phyloP scores from a whole-genome alignment of 345 rosid genomes.

The Acer negundo region DNA sequence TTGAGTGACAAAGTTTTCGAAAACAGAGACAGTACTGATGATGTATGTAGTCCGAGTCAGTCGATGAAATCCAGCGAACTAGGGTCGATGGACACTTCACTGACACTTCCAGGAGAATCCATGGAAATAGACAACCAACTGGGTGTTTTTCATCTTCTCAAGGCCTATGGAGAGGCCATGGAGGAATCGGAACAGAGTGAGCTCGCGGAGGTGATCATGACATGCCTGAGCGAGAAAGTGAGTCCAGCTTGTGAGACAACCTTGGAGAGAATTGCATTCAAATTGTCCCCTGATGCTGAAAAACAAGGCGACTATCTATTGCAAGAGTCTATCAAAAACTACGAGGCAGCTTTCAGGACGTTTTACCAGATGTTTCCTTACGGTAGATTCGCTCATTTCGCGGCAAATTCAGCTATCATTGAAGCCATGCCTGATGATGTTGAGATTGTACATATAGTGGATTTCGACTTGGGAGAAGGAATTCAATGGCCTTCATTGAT shows the following conservation, averaged over 20 bases:
- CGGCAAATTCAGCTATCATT: slow-evolving; percentile 49
- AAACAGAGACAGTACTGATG: slow-evolving; percentile 8
- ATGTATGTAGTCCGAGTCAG: slow-evolving; percentile 39
- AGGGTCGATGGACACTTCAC: slow-evolving; percentile 16
- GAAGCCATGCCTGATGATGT: slow-evolving; percentile 38
- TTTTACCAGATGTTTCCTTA: slow-evolving; percentile 52
- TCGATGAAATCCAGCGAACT: slow-evolving; percentile 32
- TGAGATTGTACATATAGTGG: slow-evolving; percentile 43
- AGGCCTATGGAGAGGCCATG: slow-evolving; percentile 46
- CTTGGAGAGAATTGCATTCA: slow-evolving; percentile 47
- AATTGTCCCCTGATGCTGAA: slow-evolving; percentile 28
- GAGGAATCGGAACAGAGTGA: slow-evolving; percentile 31
- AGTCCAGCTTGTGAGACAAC: slow-evolving; percentile 38
- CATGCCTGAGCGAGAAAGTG: slow-evolving; percentile 36
- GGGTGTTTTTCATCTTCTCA: slow-evolving; percentile 40
- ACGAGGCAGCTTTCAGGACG: slow-evolving; percentile 37
- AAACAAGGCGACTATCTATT: slow-evolving; percentile 30
- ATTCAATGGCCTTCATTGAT: slow-evolving; percentile 56
- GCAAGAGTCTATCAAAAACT: slow-evolving; percentile 43
- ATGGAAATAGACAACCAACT: slow-evolving; percentile 28
- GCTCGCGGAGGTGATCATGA: slow-evolving; percentile 40
- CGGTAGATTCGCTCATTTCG: slow-evolving; percentile 54
- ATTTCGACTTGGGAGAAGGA: slow-evolving; percentile 52
- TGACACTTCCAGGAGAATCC: slow-evolving; percentile 28
- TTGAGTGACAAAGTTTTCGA: slow-evolving; percentile 20